phyloP scores from a whole-genome alignment of 176 grass and related monocot genomes.

The Eremochloa ophiuroides region DNA sequence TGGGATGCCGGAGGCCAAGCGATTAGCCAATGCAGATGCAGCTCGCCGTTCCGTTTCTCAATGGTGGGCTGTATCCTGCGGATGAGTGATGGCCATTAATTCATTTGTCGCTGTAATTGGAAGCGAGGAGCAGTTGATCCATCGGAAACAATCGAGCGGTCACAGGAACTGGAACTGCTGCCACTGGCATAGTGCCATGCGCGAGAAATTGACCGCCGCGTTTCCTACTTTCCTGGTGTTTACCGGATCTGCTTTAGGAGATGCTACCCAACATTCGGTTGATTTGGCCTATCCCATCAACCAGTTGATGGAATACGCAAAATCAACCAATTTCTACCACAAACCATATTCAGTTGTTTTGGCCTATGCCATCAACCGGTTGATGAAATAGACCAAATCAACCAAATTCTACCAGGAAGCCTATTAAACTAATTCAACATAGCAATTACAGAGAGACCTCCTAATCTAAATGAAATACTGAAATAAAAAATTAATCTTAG shows the following conservation, averaged over 20 bases:
- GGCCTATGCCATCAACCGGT: no score
- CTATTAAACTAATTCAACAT: no score
- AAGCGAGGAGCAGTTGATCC: neutral
- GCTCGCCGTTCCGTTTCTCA: neutral
- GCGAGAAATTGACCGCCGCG: neutral
- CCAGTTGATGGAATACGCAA: no score
- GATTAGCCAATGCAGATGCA: neutral
- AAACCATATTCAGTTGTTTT: no score
- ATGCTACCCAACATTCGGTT: no score
- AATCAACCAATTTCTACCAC: no score
- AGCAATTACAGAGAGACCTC: no score
- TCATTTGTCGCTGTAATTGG: neutral
- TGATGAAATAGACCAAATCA: no score
- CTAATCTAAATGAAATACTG: no score
- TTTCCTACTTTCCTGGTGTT: neutral
- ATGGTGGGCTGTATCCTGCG: neutral
- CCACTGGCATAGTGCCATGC: neutral
- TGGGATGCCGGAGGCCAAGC: conserved; percentile 1
- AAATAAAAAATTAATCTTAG: no score
- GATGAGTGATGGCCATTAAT: neutral
- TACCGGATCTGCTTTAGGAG: neutral
- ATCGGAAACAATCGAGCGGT: neutral
- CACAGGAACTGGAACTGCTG: neutral
- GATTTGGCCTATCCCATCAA: no score
- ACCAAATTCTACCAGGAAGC: no score